phyloP scores from a whole-genome alignment of 2,329 filamentous ascomycete genomes.

The Arthroderma sp. region DNA sequence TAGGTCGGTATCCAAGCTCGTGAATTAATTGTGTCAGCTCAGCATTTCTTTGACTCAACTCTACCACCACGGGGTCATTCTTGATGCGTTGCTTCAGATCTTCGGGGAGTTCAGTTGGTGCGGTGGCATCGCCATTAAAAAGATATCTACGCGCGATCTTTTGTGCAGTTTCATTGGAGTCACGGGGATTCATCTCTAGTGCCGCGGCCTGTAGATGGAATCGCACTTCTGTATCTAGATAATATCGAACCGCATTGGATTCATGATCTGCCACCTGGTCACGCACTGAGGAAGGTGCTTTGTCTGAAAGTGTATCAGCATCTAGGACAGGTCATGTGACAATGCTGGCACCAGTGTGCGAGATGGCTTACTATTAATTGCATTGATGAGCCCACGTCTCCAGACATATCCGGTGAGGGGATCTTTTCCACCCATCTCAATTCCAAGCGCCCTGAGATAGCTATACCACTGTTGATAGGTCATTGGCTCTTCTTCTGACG shows the following conservation, averaged over 20 bases:
- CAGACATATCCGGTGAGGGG: slow-evolving; percentile 12
- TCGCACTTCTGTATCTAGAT: slow-evolving; percentile 11
- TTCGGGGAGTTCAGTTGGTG: slow-evolving; percentile 9
- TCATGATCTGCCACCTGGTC: slow-evolving; percentile 8
- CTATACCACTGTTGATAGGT: slow-evolving; percentile 8
- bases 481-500: slow-evolving; percentile 7
- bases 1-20: background rate
- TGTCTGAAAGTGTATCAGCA: background rate
- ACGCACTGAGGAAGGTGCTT: background rate
- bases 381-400: slow-evolving; percentile 10
- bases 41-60: slow-evolving; percentile 2
- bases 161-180: slow-evolving; percentile 11
- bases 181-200: slow-evolving; percentile 7
- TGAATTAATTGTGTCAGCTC: background rate
- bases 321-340: slow-evolving; percentile 6
- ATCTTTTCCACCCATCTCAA: slow-evolving; percentile 4
- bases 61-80: slow-evolving; percentile 4
- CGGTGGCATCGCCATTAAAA: slow-evolving; percentile 10
- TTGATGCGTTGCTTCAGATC: slow-evolving; percentile 3
- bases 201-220: slow-evolving; percentile 12
- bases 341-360: background rate
- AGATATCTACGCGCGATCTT: slow-evolving; percentile 6
- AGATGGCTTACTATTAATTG: slow-evolving; percentile 12
- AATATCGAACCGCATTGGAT: slow-evolving; percentile 14
- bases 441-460: slow-evolving; percentile 10